Evolutionary conservation across 164 flowering plant genomes (phyloP), one percentile per base, ranked within the genome.

Genomic region (Echeveria elegans): DNA sequence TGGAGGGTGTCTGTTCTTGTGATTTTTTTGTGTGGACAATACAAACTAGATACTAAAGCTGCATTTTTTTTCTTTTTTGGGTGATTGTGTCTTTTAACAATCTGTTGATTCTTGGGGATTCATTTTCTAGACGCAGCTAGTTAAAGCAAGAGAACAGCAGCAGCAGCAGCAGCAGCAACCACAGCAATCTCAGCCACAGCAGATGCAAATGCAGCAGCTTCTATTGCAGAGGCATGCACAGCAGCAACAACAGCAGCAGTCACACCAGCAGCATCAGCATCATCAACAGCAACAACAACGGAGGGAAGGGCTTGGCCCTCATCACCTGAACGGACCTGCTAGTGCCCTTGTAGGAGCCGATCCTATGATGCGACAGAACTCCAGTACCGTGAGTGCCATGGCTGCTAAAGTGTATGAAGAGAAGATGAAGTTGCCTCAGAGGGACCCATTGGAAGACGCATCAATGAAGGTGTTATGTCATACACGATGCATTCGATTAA

Each of bases 371-470:
- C 77, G 92, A 32, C 92, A 85, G 69, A 87, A 80, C 70, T 73
- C 90, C 38, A 88, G 85, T 47, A 82, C 94, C 73, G 97, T 92
- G 23, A 94, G 82, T 82, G 91, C 88, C n/a, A 48, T 94, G 84
- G 99, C 97, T 29, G 82, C 96, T 56, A 94, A 89, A 75, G 85
- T 91, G 93, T 94, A 94, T 30, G 99, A 91, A 81, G 96, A 94
- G 45, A 81, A 81, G 19, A 71, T 90, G 41, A 94, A 94, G 74
- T 61, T 83, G 64, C 96, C 98, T 16, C 92, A 85, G 72, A 85
- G 98, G 72, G 98, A 94, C 77, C 73, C 90, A 62, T 63, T 94
- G 75, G 99, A 90, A 72, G 99, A 94, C 77, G 86, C 90, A 30
- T 75, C 96, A n/a, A 76, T 94, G 73, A 94, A 94, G 87, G 98